Evolutionary conservation across 306 rosid species (phyloP).

Genomic region (Lathyrus oleraceus): DNA sequence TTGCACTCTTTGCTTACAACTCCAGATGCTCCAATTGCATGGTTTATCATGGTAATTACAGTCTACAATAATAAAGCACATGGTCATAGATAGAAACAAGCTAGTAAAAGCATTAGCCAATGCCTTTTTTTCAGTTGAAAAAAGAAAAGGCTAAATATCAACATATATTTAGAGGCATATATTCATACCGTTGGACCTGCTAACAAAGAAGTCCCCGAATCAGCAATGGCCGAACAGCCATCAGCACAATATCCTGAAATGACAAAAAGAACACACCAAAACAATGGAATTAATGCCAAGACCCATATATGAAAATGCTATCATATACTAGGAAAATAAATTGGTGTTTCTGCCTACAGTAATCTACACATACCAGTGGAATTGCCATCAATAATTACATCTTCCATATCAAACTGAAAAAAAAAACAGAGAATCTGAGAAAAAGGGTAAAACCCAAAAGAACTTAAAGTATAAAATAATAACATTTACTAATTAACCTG

Average conservation of each 20-base stretch:
- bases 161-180: constrained; percentile 16
- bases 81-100: constrained; percentile 11
- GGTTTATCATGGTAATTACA: constrained; percentile 70
- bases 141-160: constrained; percentile 9
- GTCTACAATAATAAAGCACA: constrained; percentile 46
- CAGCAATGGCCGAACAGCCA: constrained; percentile 86
- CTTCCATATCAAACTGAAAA: constrained; percentile 78
- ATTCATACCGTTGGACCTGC: constrained; percentile 86
- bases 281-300: constrained; percentile 5
- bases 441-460: neutral
- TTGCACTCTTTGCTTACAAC: constrained; percentile 75
- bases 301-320: neutral
- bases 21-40: constrained; percentile 81
- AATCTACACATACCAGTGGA: constrained; percentile 63
- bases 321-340: constrained; percentile 18
- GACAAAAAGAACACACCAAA: constrained; percentile 34
- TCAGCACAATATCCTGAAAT: constrained; percentile 69
- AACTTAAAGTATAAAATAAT: neutral
- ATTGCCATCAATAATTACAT: constrained; percentile 68
- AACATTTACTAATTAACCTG: constrained; percentile 57
- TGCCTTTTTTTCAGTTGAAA: neutral
- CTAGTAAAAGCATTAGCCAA: constrained; percentile 14
- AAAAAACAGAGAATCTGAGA: neutral
- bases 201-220: constrained; percentile 93
- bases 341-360: neutral